A percentile compares a stretch with the other conserved stretches of the same genome.
These are phyloP conservation scores for Pezicula radicicola DNA, from an alignment of 2,329 filamentous ascomycete genomes.

Conservation along the genomic window DNA sequence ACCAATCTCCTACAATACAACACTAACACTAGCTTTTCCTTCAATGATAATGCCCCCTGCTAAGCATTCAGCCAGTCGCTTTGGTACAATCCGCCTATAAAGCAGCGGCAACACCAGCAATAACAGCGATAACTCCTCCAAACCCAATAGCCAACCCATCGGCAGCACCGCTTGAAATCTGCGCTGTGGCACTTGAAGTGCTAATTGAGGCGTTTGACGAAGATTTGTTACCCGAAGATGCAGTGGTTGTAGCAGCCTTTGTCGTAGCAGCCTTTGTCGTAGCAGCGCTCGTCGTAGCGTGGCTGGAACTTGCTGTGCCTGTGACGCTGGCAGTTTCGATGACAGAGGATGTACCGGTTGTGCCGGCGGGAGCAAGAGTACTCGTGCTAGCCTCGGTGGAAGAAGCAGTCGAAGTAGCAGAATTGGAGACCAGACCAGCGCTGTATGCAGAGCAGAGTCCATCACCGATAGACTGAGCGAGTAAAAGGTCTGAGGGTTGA, in stretches of 20 bases:
- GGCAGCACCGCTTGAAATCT: background rate
- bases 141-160: background rate
- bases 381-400: background rate
- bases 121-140: background rate
- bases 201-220: background rate
- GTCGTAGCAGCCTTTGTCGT: background rate
- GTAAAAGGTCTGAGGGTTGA: slow-evolving; percentile 22
- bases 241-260: no score
- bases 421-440: slow-evolving; percentile 10
- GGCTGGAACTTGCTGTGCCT: background rate
- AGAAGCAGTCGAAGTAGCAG: background rate
- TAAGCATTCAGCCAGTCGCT: no score
- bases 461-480: slow-evolving; percentile 29
- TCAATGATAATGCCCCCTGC: no score
- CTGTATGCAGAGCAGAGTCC: slow-evolving; percentile 26
- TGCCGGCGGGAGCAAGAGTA: background rate
- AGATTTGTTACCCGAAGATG: background rate
- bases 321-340: background rate
- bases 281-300: background rate
- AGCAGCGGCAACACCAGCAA: background rate
- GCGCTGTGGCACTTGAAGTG: background rate
- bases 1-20: no score
- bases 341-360: background rate
- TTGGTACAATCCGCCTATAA: background rate
- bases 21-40: no score